Percentiles rank a stretch among this genome's conserved stretches.
Conservation (phyloP, 345 rosid species). For the Populus tremula region DNA sequence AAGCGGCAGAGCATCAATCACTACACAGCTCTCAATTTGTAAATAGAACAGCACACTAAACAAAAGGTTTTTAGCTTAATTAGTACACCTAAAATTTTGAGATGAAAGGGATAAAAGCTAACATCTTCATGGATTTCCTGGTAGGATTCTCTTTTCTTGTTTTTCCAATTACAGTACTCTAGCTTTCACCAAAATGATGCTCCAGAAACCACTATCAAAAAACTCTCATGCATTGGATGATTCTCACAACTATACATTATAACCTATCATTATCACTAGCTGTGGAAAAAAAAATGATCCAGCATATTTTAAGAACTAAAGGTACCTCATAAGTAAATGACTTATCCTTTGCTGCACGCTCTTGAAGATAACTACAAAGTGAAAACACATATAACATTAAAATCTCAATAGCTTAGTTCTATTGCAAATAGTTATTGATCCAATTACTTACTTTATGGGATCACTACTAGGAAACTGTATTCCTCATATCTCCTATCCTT, state of each 20-base stretch:
- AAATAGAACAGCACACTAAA: background rate
- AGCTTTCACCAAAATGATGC: background rate
- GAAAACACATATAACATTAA: conserved; percentile 19
- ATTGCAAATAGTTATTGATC: background rate
- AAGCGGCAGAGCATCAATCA: background rate
- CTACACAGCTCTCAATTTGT: background rate
- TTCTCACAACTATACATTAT: background rate
- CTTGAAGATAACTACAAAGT: conserved; percentile 74
- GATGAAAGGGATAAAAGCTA: background rate
- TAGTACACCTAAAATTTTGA: background rate
- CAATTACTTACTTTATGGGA: conserved; percentile 7
- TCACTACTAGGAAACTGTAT: conserved; percentile 4
- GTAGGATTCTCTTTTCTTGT: background rate
- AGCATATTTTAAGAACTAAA: conserved; percentile 15
- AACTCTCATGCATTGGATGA: background rate
- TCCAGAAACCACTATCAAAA: background rate
- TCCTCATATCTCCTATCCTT: background rate
- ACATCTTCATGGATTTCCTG: background rate
- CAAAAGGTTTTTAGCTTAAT: background rate
- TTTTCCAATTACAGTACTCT: background rate
- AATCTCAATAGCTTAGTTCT: conserved; percentile 1
- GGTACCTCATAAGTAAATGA: conserved; percentile 87
- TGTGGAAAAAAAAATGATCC: background rate
- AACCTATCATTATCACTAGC: background rate
- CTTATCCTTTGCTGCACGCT: conserved; percentile 72